A percentile compares a stretch with the other conserved stretches of the same genome.
These are phyloP conservation scores for Scedosporium apiospermum DNA, from an alignment of 2,329 filamentous ascomycete species.

Conservation along the genomic window DNA sequence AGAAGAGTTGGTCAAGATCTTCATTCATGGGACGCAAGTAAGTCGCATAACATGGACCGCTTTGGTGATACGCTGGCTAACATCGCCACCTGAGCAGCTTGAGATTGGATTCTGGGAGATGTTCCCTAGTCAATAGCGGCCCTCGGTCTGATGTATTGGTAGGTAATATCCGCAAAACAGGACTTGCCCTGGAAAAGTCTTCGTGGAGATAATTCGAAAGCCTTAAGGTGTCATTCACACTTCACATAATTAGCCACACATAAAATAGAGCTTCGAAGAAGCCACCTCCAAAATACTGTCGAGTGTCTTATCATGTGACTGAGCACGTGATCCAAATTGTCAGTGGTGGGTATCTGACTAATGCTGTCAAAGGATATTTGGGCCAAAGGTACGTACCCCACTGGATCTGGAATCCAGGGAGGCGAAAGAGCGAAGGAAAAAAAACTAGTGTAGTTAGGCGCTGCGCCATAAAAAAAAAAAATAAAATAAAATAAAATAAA, in stretches of 20 bases:
- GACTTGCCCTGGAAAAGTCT: background rate
- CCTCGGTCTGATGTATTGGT: background rate
- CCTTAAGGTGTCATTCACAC: no score
- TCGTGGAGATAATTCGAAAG: no score
- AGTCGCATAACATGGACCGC: slow-evolving; percentile 15
- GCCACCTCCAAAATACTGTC: background rate
- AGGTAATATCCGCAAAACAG: background rate
- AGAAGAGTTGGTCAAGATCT: slow-evolving; percentile 76
- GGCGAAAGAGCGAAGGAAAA: slow-evolving; percentile 11
- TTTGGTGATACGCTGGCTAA: no score
- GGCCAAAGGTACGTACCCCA: no score
- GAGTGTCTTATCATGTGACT: no score
- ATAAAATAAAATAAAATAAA: background rate
- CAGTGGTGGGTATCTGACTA: no score
- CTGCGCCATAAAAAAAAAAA: slow-evolving; percentile 1
- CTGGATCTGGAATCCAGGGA: slow-evolving; percentile 5
- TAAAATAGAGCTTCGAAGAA: background rate
- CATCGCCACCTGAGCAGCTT: slow-evolving; percentile 25
- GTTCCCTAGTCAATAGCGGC: slow-evolving; percentile 24
- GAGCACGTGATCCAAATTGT: no score
- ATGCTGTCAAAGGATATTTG: no score
- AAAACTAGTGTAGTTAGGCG: slow-evolving; percentile 7
- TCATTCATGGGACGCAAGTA: slow-evolving; percentile 78
- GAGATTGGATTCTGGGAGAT: slow-evolving; percentile 48
- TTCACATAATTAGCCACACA: no score